Conservation (phyloP, 495 filamentous ascomycete species). For the Xylaria bambusicola region DNA sequence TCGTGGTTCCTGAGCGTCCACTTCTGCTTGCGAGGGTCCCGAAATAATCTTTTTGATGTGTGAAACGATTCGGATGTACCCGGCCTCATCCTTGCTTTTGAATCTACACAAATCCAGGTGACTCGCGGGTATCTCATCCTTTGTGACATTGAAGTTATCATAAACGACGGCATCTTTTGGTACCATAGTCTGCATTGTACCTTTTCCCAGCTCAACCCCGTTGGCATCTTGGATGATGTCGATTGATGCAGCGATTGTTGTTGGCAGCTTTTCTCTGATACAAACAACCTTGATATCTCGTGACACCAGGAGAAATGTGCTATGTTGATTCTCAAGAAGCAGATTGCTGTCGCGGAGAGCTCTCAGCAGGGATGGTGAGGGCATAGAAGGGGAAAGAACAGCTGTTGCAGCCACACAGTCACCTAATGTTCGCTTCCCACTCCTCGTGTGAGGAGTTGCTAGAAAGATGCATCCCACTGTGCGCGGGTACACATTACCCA, state of each 20-base stretch:
- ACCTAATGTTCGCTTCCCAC: slow-evolving; percentile 29
- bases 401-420: slow-evolving; percentile 32
- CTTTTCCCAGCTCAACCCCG: slow-evolving; percentile 29
- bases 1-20: slow-evolving; percentile 31
- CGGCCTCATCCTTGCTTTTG: slow-evolving; percentile 29
- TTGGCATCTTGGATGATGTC: slow-evolving; percentile 24
- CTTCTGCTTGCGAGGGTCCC: slow-evolving; percentile 27
- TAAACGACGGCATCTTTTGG: slow-evolving; percentile 32
- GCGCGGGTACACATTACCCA: slow-evolving; percentile 34
- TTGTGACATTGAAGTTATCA: slow-evolving; percentile 31
- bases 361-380: slow-evolving; percentile 22
- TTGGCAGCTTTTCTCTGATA: slow-evolving; percentile 30
- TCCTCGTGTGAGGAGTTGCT: slow-evolving; percentile 41
- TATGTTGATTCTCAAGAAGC: slow-evolving; percentile 29
- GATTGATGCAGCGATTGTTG: slow-evolving; percentile 26
- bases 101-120: slow-evolving; percentile 31
- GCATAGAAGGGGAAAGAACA: slow-evolving; percentile 25
- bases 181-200: slow-evolving; percentile 33
- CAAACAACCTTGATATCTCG: slow-evolving; percentile 37
- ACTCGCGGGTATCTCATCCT: slow-evolving; percentile 23
- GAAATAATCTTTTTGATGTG: slow-evolving; percentile 30
- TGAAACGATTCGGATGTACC: slow-evolving; percentile 27
- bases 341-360: slow-evolving; percentile 24
- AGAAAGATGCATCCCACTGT: slow-evolving; percentile 42
- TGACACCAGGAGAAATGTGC: slow-evolving; percentile 31